Evolutionary conservation across 2,329 filamentous ascomycete species (phyloP).

Genomic region (Cladosporium sp.): DNA sequence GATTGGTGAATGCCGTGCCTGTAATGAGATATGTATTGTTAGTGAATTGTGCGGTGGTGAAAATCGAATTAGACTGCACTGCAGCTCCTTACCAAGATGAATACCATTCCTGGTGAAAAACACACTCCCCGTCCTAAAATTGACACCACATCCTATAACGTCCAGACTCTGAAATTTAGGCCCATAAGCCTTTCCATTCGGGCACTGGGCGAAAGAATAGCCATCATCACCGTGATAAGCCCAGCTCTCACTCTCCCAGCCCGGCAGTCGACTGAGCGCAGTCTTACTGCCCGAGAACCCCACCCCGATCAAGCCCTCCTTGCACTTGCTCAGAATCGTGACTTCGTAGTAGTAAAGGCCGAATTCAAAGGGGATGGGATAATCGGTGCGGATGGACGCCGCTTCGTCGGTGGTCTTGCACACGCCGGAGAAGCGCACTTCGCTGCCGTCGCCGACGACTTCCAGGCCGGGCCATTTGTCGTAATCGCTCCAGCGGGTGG

Average conservation of each 20-base stretch:
- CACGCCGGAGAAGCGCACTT: constrained; percentile 60
- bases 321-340: constrained; percentile 61
- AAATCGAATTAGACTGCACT: not conserved
- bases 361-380: constrained; percentile 81
- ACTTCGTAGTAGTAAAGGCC: constrained; percentile 94
- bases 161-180: constrained; percentile 57
- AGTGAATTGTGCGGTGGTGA: too few species aligned
- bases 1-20: constrained; percentile 69
- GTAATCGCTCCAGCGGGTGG: constrained; percentile 74
- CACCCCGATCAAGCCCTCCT: constrained; percentile 56
- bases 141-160: constrained; percentile 61
- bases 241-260: constrained; percentile 64
- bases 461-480: constrained; percentile 75
- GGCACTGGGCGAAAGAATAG: constrained; percentile 57
- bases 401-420: constrained; percentile 67
- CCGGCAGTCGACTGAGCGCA: constrained; percentile 57
- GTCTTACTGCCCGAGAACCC: constrained; percentile 59
- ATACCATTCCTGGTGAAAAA: constrained; percentile 65
- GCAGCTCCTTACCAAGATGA: constrained; percentile 46
- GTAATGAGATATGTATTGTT: too few species aligned
- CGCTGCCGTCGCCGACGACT: constrained; percentile 66
- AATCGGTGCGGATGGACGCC: constrained; percentile 74
- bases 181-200: constrained; percentile 55
- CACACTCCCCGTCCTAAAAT: constrained; percentile 57
- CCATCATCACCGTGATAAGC: constrained; percentile 66